Conservation (phyloP, 2,329 filamentous ascomycete genomes). For the Herpotrichia juniperi region DNA sequence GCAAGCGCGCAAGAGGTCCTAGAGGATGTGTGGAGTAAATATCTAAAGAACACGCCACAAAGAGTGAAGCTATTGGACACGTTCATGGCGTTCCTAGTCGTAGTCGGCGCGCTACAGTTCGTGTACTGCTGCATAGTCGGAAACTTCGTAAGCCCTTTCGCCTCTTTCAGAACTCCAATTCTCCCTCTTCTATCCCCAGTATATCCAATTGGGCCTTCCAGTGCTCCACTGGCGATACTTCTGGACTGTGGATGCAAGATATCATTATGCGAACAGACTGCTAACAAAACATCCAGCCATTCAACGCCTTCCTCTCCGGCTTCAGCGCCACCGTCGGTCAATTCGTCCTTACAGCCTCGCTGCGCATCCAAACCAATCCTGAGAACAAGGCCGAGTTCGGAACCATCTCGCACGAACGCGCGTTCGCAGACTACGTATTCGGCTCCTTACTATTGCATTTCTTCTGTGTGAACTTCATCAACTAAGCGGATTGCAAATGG, state of each 20-base stretch:
- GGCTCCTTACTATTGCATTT: slow-evolving; percentile 96
- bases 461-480: slow-evolving; percentile 99
- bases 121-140: slow-evolving; percentile 88
- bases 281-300: slow-evolving; percentile 68
- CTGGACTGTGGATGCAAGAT: no score
- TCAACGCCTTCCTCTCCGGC: slow-evolving; percentile 97
- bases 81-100: slow-evolving; percentile 86
- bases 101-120: slow-evolving; percentile 90
- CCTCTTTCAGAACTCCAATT: neutral
- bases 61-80: slow-evolving; percentile 89
- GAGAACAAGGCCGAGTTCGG: slow-evolving; percentile 81
- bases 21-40: slow-evolving; percentile 75
- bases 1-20: slow-evolving; percentile 64
- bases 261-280: no score
- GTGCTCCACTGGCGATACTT: no score
- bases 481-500: slow-evolving; percentile 61
- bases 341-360: slow-evolving; percentile 89
- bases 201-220: neutral
- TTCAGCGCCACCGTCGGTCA: slow-evolving; percentile 95
- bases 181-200: neutral
- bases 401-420: slow-evolving; percentile 79
- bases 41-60: slow-evolving; percentile 81
- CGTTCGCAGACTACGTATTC: slow-evolving; percentile 95
- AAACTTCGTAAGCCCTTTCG: slow-evolving; percentile 75
- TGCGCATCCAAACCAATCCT: slow-evolving; percentile 90